Evolutionary conservation across 1,139 yeast genomes (phyloP).

Genomic region (Candida tetrigidarum): DNA sequence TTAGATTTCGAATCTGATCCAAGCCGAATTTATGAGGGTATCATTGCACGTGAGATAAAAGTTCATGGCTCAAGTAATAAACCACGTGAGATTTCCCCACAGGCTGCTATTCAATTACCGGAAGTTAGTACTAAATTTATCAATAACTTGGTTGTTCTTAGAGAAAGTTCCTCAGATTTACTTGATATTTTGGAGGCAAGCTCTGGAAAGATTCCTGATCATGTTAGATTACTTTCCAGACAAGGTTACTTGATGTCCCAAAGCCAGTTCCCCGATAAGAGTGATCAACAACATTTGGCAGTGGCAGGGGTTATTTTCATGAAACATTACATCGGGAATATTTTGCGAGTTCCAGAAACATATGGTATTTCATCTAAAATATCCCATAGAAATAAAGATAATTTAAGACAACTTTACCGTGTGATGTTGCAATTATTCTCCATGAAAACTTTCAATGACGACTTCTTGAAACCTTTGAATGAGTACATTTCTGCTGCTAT

Average conservation of each 20-base stretch:
- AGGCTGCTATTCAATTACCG: conserved; percentile 77
- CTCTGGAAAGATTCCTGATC: conserved; percentile 59
- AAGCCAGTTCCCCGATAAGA: conserved; percentile 52
- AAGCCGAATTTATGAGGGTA: conserved; percentile 52
- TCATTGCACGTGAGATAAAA: conserved; percentile 53
- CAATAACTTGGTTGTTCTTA: conserved; percentile 68
- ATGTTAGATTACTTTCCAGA: conserved; percentile 51
- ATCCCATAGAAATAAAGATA: conserved; percentile 40
- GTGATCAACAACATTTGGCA: conserved; percentile 59
- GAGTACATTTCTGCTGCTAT: conserved; percentile 61
- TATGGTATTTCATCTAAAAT: conserved; percentile 48
- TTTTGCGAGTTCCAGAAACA: conserved; percentile 70
- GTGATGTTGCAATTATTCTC: conserved; percentile 68
- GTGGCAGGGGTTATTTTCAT: conserved; percentile 72
- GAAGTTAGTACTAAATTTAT: conserved; percentile 73
- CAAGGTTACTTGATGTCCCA: conserved; percentile 39
- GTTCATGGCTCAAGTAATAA: conserved; percentile 43
- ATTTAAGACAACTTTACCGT: conserved; percentile 60
- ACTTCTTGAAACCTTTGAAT: conserved; percentile 79
- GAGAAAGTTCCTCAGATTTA: conserved; percentile 71
- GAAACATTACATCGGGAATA: conserved; percentile 65
- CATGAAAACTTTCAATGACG: conserved; percentile 71
- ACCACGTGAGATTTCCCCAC: conserved; percentile 47
- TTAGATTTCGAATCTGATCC: conserved; percentile 85
- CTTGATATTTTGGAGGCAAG: conserved; percentile 43